Base-by-base conservation (phyloP, 345 rosid species). In the Xanthoceras sorbifolium region DNA sequence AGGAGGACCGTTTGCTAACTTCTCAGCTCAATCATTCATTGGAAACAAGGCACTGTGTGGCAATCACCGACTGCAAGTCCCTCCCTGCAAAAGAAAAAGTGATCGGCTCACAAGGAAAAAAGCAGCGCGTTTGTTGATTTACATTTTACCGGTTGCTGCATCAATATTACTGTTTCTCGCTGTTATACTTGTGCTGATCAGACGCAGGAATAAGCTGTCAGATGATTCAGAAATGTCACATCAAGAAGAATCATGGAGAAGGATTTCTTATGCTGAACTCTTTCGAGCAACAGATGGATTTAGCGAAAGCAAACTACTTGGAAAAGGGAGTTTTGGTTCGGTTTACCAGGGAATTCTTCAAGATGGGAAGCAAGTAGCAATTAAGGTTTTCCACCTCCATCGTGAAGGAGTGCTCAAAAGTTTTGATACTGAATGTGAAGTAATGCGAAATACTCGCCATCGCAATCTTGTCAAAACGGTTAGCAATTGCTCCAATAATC, bases 381-480 rank as follows among this genome's bases (percentile, higher is more conserved):
- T 78, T 40, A 72, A 78, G 22, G 76, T 72, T 6, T 78, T 66
- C 44, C 62, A 78, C 54, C 29, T 64, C 48, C 72, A 72, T 6
- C 15, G 32, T 18, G 62, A 67, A 32, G 73, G 64, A 0, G 61
- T 61, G 44, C 23, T 78, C 4, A 31, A 25, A 14, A 72, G 72
- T 57, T 78, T 78, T 78, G 76, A 78, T 38, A 60, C 14, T 66
- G 73, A 72, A 72, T 64, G 81, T 72, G 73, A 67, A 67, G 22
- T 62, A 17, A 3, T 71, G 57, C 17, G 40, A 9, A 71, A 48
- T 8, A 62, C 55, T 34, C 74, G 38, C 20, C 76, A 78, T 25
- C 59, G 76, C 7, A 71, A 78, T 52, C 72, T 72, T 28, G 72
- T 77, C 15, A 64, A 40, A 66, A 61, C 44, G 67, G 57, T 78